Conservation (phyloP, 495 filamentous ascomycete genomes). For the Antarctomyces pellizariae region DNA sequence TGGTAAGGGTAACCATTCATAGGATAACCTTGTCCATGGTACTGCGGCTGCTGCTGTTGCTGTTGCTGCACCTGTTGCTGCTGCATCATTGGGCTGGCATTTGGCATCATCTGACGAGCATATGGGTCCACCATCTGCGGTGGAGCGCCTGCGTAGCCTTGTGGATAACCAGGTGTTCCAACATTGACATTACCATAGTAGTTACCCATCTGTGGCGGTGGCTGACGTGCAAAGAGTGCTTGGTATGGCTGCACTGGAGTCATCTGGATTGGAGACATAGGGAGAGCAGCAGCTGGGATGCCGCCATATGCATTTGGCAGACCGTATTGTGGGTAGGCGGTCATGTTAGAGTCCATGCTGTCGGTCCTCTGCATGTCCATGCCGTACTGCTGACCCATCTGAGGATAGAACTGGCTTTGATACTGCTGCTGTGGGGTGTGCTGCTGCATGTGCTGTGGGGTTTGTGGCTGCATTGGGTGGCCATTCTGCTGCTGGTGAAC, state of each 20-base stretch:
- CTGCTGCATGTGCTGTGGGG: conserved; percentile 12
- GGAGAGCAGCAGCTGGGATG: conserved; percentile 19
- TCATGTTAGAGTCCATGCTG: conserved; percentile 29
- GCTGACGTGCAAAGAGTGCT: conserved; percentile 25
- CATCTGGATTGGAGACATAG: conserved; percentile 23
- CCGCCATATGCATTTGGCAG: no score
- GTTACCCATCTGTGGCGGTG: conserved; percentile 26
- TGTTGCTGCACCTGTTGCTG: no score
- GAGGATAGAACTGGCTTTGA: conserved; percentile 18
- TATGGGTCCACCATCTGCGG: conserved; percentile 26
- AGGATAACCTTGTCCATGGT: conserved; percentile 5
- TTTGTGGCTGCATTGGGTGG: conserved; percentile 15
- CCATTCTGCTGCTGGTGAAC: conserved; percentile 26
- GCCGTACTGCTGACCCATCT: conserved; percentile 19
- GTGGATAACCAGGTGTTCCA: conserved; percentile 18
- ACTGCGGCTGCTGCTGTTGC: conserved; percentile 17
- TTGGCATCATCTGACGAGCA: conserved; percentile 18
- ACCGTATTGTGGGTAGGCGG: conserved; percentile 28
- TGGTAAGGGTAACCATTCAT: not conserved
- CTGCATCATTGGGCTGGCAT: conserved; percentile 24
- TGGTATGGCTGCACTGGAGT: conserved; percentile 37
- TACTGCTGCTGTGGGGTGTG: conserved; percentile 13
- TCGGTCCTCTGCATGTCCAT: conserved; percentile 29
- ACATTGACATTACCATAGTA: conserved; percentile 24
- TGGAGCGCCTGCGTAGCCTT: conserved; percentile 21